These are phyloP conservation scores for Gyrodon lividus DNA, from an alignment of 768 basidiomycete species.

Conservation along the genomic window DNA sequence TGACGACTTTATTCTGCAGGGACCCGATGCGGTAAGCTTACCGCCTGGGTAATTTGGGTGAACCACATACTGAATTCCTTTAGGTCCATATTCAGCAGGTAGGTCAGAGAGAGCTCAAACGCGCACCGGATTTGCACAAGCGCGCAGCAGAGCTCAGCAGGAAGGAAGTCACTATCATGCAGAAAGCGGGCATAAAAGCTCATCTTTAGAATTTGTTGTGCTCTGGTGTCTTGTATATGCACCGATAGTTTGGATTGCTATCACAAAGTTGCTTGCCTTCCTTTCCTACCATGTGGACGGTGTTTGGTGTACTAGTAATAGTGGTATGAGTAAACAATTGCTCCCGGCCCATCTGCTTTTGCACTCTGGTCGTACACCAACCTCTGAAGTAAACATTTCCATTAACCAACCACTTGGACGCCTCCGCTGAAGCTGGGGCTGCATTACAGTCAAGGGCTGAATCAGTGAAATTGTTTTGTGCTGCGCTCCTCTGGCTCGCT, in stretches of 20 bases:
- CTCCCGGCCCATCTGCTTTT: too few species aligned
- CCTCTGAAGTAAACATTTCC: too few species aligned
- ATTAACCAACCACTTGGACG: too few species aligned
- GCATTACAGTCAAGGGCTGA: too few species aligned
- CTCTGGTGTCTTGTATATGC: not conserved
- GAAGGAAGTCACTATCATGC: slow-evolving; percentile 60
- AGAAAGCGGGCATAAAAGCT: slow-evolving; percentile 59
- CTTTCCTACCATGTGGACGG: not conserved
- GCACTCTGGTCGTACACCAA: too few species aligned
- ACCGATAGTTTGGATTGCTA: not conserved
- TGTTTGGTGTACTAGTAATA: too few species aligned
- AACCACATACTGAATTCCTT: slow-evolving; percentile 11
- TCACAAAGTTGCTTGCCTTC: not conserved
- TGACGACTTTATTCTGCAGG: slow-evolving; percentile 40
- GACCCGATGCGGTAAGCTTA: slow-evolving; percentile 69
- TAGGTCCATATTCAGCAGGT: slow-evolving; percentile 96
- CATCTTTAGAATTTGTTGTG: slow-evolving; percentile 49
- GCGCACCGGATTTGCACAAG: slow-evolving; percentile 60
- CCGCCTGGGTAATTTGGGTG: slow-evolving; percentile 1
- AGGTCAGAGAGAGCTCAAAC: slow-evolving; percentile 83
- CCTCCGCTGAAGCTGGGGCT: too few species aligned
- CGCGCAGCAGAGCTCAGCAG: slow-evolving; percentile 53
- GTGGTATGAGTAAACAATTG: too few species aligned
- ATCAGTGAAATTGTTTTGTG: too few species aligned
- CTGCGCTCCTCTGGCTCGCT: not conserved